These are phyloP conservation scores for Skeletonema tropicum DNA, from an alignment of 108 stramenopile species.

Conservation along the genomic window DNA sequence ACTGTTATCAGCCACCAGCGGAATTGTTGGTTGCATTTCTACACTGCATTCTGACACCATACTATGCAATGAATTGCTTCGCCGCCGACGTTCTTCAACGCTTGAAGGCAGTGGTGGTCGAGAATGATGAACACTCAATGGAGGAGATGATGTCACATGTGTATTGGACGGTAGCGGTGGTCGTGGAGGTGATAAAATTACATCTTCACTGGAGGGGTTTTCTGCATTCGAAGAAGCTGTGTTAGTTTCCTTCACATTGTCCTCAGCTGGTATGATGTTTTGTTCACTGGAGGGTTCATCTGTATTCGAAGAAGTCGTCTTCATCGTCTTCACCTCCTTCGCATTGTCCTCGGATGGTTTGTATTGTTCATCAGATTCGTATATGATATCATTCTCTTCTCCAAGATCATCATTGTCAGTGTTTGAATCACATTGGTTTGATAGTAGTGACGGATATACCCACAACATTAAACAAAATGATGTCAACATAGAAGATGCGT, in stretches of 20 bases:
- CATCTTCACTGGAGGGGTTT: background rate
- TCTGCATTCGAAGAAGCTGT: background rate
- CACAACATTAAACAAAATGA: conserved; percentile 11
- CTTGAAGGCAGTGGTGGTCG: background rate
- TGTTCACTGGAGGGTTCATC: background rate
- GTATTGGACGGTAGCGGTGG: background rate
- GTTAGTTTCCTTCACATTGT: background rate
- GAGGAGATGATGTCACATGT: background rate
- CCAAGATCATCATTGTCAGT: conserved; percentile 6
- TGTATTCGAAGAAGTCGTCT: background rate
- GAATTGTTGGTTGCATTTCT: conserved; percentile 12
- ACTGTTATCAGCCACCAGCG: conserved; percentile 5
- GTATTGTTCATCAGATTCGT: background rate
- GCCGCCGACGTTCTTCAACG: conserved; percentile 23
- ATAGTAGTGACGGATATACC: conserved; percentile 1
- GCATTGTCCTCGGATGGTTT: background rate
- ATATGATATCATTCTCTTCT: background rate
- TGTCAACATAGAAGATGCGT: conserved; percentile 11
- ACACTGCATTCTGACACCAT: conserved; percentile 33
- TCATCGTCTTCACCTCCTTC: background rate
- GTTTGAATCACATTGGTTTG: background rate
- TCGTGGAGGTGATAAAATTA: background rate
- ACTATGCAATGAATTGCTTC: conserved; percentile 44
- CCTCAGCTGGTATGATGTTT: background rate
- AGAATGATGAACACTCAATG: background rate